Percentiles rank a stretch among this genome's conserved stretches.
Evolutionary conservation across 2,329 filamentous ascomycete species (phyloP).

Genomic region (Aspergillus niger): DNA sequence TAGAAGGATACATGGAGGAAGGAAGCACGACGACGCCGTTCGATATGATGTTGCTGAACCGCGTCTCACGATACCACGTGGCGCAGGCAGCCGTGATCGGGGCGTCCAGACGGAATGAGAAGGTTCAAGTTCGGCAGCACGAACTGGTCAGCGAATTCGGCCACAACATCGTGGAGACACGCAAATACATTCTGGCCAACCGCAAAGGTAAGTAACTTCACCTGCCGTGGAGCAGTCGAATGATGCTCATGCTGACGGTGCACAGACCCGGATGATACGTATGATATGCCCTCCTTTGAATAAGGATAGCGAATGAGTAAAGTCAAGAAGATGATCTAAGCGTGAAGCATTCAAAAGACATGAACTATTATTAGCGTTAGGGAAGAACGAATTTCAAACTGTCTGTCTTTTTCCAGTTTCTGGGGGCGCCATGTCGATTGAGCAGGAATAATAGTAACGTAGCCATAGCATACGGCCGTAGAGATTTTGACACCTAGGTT

Average conservation of each 20-base stretch:
- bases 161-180: conserved; percentile 51
- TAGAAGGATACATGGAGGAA: conserved; percentile 65
- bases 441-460: not conserved
- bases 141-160: conserved; percentile 53
- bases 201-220: conserved; percentile 53
- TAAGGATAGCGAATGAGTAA: not conserved
- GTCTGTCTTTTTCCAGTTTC: not conserved
- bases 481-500: not conserved
- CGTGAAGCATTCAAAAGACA: not conserved
- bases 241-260: not conserved
- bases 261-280: conserved; percentile 56
- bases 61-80: conserved; percentile 62
- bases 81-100: conserved; percentile 57
- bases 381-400: not conserved
- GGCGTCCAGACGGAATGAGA: conserved; percentile 51
- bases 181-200: conserved; percentile 55
- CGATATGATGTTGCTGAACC: conserved; percentile 68
- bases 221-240: not conserved
- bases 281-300: conserved; percentile 40
- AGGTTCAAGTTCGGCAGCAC: conserved; percentile 49
- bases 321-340: not conserved
- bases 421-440: not conserved
- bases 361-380: not conserved
- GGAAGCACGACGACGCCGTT: conserved; percentile 69
- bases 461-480: not conserved